Evolutionary conservation across 495 filamentous ascomycete species (phyloP).

Genomic region (Hypoxylon perforatum): DNA sequence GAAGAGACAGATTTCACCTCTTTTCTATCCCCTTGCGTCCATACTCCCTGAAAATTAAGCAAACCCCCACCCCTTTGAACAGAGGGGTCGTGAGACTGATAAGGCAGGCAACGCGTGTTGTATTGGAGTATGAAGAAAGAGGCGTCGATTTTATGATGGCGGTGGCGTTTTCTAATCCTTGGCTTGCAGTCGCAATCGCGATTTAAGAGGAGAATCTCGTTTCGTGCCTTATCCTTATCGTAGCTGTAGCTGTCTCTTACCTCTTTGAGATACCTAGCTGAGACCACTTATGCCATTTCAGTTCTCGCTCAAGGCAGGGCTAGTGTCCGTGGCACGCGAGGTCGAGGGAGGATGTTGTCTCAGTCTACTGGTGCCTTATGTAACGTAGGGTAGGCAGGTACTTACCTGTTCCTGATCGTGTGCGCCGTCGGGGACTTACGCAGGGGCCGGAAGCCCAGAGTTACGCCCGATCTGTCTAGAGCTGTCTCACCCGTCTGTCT

Average conservation of each 20-base stretch:
- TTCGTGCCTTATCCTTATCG: background rate
- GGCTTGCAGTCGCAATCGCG: conserved; percentile 4
- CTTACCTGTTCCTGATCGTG: background rate
- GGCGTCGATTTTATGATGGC: conserved; percentile 26
- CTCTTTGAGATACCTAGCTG: background rate
- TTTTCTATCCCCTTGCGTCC: conserved; percentile 8
- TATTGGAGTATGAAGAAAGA: conserved; percentile 22
- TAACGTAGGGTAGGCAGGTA: too few relatives aligned
- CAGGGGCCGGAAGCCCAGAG: conserved; percentile 25
- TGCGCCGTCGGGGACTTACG: conserved; percentile 24
- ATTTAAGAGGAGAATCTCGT: background rate
- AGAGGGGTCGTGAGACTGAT: conserved; percentile 3
- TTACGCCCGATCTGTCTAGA: conserved; percentile 27
- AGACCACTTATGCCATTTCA: conserved; percentile 8
- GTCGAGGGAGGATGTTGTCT: conserved; percentile 15
- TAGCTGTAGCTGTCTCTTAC: background rate
- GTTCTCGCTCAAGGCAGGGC: background rate
- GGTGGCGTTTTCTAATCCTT: conserved; percentile 15
- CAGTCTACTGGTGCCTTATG: background rate
- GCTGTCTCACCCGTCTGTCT: too few relatives aligned
- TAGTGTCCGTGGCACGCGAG: conserved; percentile 28
- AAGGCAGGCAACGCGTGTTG: conserved; percentile 1
- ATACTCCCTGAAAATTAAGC: background rate
- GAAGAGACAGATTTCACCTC: conserved; percentile 5
- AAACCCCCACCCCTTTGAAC: background rate